These are phyloP conservation scores for Nicotiana knightiana DNA, from an alignment of 257 asterid genomes.

Conservation along the genomic window DNA sequence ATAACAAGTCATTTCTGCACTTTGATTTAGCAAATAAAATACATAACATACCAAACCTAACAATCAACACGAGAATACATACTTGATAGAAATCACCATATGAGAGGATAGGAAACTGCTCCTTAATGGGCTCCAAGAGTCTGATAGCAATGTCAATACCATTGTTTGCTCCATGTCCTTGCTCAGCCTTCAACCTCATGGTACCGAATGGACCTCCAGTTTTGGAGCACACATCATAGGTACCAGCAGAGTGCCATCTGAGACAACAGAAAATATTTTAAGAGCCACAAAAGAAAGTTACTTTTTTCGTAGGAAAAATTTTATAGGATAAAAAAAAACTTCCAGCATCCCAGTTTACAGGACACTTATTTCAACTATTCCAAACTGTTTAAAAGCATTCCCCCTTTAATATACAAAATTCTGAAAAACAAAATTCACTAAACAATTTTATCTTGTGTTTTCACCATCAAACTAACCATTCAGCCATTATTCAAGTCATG, in stretches of 20 bases:
- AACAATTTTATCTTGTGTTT: too few species aligned
- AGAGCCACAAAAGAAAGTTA: not conserved
- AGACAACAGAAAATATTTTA: constrained; percentile 14
- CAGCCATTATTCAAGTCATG: too few species aligned
- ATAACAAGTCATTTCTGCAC: not conserved
- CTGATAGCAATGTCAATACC: constrained; percentile 62
- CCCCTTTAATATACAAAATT: too few species aligned
- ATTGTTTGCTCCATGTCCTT: constrained; percentile 61
- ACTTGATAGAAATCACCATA: constrained; percentile 78
- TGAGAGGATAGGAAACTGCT: constrained; percentile 63
- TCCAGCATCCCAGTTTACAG: not conserved
- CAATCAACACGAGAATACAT: not conserved
- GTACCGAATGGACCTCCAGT: constrained; percentile 96
- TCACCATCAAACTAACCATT: too few species aligned
- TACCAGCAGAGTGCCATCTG: constrained; percentile 98
- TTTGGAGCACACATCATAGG: constrained; percentile 49
- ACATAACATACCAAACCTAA: not conserved
- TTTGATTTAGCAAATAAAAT: not conserved
- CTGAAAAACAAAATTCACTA: too few species aligned
- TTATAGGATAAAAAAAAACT: not conserved
- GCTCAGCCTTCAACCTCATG: constrained; percentile 68
- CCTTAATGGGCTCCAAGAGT: constrained; percentile 65
- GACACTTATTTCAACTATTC: not conserved
- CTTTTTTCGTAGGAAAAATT: not conserved
- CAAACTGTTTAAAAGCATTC: too few species aligned